A percentile compares a stretch with the other conserved stretches of the same genome.
phyloP scores from a whole-genome alignment of 495 filamentous ascomycete species.

The Bacidia gigantensis region DNA sequence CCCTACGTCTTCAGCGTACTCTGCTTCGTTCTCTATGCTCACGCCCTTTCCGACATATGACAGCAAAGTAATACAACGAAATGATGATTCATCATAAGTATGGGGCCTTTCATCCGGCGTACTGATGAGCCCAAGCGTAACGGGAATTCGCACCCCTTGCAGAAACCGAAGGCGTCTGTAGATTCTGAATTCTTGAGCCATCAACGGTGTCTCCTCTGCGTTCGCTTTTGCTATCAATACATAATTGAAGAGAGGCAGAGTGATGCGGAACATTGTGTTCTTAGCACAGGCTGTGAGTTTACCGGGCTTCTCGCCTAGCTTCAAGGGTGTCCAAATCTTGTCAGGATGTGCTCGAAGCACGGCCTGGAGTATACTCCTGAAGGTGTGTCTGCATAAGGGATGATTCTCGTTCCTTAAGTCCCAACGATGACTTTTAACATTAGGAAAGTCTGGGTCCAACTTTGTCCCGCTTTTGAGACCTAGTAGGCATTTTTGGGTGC shows the following conservation, averaged over 20 bases:
- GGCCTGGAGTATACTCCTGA: not conserved
- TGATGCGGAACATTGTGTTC: not conserved
- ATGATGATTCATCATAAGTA: too few species aligned
- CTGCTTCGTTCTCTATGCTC: not conserved
- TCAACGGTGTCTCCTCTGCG: not conserved
- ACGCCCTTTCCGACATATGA: not conserved
- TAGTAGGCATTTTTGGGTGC: not conserved
- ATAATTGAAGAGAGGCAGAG: not conserved
- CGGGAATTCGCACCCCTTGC: not conserved
- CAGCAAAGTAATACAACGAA: not conserved
- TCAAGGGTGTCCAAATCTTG: not conserved
- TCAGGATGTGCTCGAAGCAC: not conserved
- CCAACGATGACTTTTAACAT: not conserved
- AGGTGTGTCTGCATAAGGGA: not conserved
- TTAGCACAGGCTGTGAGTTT: not conserved
- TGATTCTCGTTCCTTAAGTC: not conserved
- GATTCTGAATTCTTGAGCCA: not conserved
- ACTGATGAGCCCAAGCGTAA: not conserved
- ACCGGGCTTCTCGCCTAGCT: not conserved
- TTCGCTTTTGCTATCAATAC: not conserved
- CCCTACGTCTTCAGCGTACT: not conserved
- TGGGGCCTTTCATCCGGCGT: not conserved
- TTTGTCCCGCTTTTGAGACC: not conserved
- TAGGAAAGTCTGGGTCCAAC: not conserved
- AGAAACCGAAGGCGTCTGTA: not conserved